Evolutionary conservation across 768 basidiomycete species (phyloP).

Genomic region (Mycena amicta): DNA sequence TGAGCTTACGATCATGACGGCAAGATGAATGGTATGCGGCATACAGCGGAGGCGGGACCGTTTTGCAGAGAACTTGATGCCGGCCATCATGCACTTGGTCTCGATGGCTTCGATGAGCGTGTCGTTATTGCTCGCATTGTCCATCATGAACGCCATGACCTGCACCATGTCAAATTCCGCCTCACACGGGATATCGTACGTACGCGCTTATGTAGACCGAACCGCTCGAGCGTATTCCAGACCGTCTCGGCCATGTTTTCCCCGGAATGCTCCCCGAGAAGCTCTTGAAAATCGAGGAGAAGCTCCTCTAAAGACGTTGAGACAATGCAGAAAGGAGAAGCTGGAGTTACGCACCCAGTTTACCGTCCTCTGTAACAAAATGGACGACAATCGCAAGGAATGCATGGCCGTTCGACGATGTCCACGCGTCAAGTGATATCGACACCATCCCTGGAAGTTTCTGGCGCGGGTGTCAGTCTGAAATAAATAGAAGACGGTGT

Average conservation of each 20-base stretch:
- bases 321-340: background rate
- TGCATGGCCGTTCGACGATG: conserved; percentile 32
- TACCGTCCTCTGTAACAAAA: conserved; percentile 28
- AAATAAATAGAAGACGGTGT: no score
- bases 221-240: conserved; percentile 19
- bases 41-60: conserved; percentile 22
- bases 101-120: conserved; percentile 20
- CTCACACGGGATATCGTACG: background rate
- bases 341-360: conserved; percentile 19
- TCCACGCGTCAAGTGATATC: conserved; percentile 34
- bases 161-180: conserved; percentile 2
- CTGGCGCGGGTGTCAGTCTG: no score
- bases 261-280: conserved; percentile 26
- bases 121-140: conserved; percentile 27
- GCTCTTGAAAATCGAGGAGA: conserved; percentile 27
- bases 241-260: conserved; percentile 25
- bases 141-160: conserved; percentile 21
- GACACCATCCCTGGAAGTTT: conserved; percentile 2
- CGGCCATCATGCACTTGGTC: background rate
- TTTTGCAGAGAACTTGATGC: conserved; percentile 15
- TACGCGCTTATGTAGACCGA: conserved; percentile 13
- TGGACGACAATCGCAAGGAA: conserved; percentile 34
- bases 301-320: conserved; percentile 19
- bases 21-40: conserved; percentile 27
- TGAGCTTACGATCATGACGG: conserved; percentile 21